A percentile compares a stretch with the other conserved stretches of the same genome.
phyloP scores from a whole-genome alignment of 805 yeast species.

The Wickerhamiella cacticola region DNA sequence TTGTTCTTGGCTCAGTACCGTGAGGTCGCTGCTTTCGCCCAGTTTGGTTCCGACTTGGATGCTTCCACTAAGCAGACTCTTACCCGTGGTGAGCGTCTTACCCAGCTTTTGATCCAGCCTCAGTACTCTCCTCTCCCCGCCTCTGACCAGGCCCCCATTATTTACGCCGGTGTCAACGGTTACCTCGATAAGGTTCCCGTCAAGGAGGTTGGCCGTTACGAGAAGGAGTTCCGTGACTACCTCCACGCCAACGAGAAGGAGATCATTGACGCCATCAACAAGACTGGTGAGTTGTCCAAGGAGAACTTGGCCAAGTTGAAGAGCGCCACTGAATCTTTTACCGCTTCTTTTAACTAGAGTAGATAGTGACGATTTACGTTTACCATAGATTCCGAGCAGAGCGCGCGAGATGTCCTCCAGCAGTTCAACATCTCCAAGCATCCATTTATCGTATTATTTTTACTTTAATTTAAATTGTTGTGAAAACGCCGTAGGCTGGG shows the following conservation, averaged over 20 bases:
- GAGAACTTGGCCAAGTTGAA: constrained; percentile 79
- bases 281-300: constrained; percentile 80
- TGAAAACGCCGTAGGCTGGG: too few species aligned
- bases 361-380: constrained; percentile 10
- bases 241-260: constrained; percentile 82
- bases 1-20: constrained; percentile 99
- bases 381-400: neutral
- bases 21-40: constrained; percentile 99
- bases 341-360: constrained; percentile 59
- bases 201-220: constrained; percentile 80
- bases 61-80: constrained; percentile 99
- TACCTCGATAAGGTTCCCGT: constrained; percentile 80
- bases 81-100: constrained; percentile 99
- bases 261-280: constrained; percentile 71
- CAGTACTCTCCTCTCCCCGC: constrained; percentile 96
- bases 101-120: constrained; percentile 95
- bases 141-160: constrained; percentile 97
- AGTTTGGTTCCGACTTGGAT: constrained; percentile 99
- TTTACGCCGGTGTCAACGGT: constrained; percentile 99
- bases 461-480: too few species aligned
- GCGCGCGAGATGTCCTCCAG: neutral
- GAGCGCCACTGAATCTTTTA: constrained; percentile 84
- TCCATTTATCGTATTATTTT: too few species aligned
- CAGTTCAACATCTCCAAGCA: too few species aligned
- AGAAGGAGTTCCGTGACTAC: constrained; percentile 82